A percentile compares a stretch with the other conserved stretches of the same genome.
These are phyloP conservation scores for Rickenella mellea DNA, from an alignment of 768 basidiomycete genomes.

Conservation along the genomic window DNA sequence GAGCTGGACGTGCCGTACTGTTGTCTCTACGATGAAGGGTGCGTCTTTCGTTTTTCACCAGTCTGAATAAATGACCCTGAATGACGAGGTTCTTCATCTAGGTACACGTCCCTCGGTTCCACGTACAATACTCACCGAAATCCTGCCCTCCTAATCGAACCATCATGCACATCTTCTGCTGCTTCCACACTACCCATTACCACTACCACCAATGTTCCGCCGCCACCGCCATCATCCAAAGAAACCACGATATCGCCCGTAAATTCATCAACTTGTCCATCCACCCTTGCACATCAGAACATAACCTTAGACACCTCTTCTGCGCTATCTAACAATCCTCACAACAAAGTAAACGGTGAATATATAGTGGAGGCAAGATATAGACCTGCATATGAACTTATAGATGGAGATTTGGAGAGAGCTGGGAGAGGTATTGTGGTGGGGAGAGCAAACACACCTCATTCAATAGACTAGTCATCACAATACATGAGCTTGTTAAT, in stretches of 20 bases:
- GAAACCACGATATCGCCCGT: conserved; percentile 14
- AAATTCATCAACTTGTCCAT: conserved; percentile 9
- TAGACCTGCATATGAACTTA: conserved; percentile 73
- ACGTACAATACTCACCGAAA: conserved; percentile 93
- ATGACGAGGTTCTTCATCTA: conserved; percentile 18
- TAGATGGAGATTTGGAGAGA: conserved; percentile 66
- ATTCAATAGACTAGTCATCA: too few relatives aligned
- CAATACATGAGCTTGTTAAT: too few relatives aligned
- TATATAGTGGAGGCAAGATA: conserved; percentile 29
- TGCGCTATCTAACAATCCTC: neutral
- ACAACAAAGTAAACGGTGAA: conserved; percentile 11
- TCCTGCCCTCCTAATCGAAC: conserved; percentile 51
- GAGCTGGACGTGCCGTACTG: conserved; percentile 78
- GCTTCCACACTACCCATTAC: conserved; percentile 18
- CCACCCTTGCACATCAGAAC: conserved; percentile 6
- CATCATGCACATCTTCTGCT: conserved; percentile 8
- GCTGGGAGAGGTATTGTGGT: conserved; percentile 62
- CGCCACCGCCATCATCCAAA: conserved; percentile 19
- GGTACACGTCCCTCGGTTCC: conserved; percentile 97
- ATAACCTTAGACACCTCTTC: neutral
- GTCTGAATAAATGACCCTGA: neutral
- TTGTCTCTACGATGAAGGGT: conserved; percentile 86
- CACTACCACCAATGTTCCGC: conserved; percentile 10
- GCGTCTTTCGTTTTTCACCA: conserved; percentile 1
- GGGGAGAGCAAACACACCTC: too few relatives aligned